Percentiles rank a stretch among this genome's conserved stretches.
Conservation (phyloP, 2,329 filamentous ascomycete species). For the Paecilomyces dactylethromorphus region DNA sequence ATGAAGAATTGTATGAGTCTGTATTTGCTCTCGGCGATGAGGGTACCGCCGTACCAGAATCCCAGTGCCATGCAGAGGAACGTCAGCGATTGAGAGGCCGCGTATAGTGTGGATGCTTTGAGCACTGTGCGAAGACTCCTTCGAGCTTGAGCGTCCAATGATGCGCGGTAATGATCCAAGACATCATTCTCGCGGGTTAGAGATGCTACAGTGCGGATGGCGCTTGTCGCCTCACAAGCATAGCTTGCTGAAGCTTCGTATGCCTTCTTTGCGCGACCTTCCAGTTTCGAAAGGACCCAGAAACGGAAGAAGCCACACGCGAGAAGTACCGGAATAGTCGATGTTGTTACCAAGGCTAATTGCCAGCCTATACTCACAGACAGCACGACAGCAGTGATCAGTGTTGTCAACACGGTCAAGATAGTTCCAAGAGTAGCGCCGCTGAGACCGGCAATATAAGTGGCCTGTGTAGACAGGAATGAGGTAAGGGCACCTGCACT, state of each 20-base stretch:
- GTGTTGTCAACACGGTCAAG: constrained; percentile 70
- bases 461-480: constrained; percentile 84
- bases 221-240: constrained; percentile 87
- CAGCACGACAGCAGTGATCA: constrained; percentile 65
- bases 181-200: constrained; percentile 84
- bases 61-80: constrained; percentile 80
- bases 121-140: constrained; percentile 66
- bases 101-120: constrained; percentile 73
- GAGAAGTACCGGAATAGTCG: constrained; percentile 70
- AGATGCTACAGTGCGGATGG: constrained; percentile 87
- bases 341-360: constrained; percentile 72
- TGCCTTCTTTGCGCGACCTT: constrained; percentile 68
- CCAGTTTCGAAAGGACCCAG: constrained; percentile 74
- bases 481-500: constrained; percentile 81
- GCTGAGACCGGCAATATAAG: constrained; percentile 78
- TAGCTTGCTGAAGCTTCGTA: constrained; percentile 78
- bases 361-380: constrained; percentile 77
- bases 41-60: constrained; percentile 84
- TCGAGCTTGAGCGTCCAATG: constrained; percentile 60
- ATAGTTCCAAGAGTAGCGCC: constrained; percentile 84
- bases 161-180: constrained; percentile 60
- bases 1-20: constrained; percentile 83
- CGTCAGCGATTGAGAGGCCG: constrained; percentile 73
- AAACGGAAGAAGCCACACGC: constrained; percentile 84
- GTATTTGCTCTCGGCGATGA: constrained; percentile 67